Conservation (phyloP, 169 alveolate species). For the Eimeria falciformis region DNA sequence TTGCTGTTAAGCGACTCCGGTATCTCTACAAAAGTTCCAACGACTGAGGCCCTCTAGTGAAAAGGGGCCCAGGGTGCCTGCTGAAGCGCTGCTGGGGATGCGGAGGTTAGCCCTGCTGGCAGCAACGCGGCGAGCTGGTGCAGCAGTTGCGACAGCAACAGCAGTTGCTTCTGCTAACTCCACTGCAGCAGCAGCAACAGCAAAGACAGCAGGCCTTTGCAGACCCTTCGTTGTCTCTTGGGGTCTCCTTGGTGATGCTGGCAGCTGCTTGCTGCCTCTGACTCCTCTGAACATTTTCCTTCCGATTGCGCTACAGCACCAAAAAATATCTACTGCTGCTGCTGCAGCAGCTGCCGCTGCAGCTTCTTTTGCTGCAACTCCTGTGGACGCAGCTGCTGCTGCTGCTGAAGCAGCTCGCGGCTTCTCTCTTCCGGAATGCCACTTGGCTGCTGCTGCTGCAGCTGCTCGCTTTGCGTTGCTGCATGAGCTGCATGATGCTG, state of each 20-base stretch:
- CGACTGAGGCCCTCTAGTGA: not conserved
- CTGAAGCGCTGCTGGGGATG: not conserved
- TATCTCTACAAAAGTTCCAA: not conserved
- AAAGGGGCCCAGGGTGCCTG: not conserved
- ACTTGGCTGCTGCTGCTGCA: slow-evolving; percentile 57
- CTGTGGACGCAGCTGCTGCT: slow-evolving; percentile 17
- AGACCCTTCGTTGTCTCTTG: not conserved
- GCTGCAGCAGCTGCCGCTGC: not conserved
- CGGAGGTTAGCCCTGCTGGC: not conserved
- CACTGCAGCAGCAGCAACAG: slow-evolving; percentile 21
- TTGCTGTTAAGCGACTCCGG: no score
- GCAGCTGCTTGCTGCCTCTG: not conserved
- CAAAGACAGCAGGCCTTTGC: not conserved
- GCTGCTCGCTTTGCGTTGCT: slow-evolving; percentile 56
- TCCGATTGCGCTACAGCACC: no score
- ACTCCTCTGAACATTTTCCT: not conserved
- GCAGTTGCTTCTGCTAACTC: not conserved
- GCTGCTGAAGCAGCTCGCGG: not conserved
- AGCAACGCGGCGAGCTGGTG: not conserved
- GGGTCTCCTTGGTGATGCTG: not conserved
- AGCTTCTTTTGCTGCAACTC: no score
- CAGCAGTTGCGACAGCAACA: not conserved
- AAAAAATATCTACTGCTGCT: no score
- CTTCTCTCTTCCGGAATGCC: not conserved
- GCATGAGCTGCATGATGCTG: slow-evolving; percentile 48